Conservation (phyloP, 306 rosid species). For the Gynostemma pentaphyllum region DNA sequence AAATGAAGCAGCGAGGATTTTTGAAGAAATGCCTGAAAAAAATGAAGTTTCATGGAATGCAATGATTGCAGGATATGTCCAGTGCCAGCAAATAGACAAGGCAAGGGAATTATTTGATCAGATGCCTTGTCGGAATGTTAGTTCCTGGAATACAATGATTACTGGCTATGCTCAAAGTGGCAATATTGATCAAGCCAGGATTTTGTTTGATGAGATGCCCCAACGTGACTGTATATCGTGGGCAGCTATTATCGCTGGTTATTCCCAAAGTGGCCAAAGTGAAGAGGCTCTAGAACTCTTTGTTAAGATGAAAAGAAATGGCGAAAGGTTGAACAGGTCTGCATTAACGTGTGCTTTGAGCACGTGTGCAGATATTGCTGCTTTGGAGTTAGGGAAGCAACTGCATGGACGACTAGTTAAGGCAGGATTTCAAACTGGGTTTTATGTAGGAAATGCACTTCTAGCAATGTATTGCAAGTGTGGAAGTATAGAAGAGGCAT, state of each 20-base stretch:
- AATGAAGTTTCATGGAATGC: constrained; percentile 63
- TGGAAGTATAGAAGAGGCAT: constrained; percentile 63
- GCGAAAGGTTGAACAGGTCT: constrained; percentile 49
- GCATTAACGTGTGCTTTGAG: constrained; percentile 62
- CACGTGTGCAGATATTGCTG: constrained; percentile 74
- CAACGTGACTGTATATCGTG: constrained; percentile 68
- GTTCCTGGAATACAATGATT: constrained; percentile 80
- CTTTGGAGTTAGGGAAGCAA: constrained; percentile 76
- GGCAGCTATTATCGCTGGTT: constrained; percentile 73
- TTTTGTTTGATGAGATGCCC: constrained; percentile 62
- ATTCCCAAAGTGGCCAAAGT: constrained; percentile 63
- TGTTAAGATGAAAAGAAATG: constrained; percentile 54
- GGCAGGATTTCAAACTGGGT: constrained; percentile 59
- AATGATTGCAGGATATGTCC: constrained; percentile 70
- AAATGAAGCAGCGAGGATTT: constrained; percentile 45
- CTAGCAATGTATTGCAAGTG: constrained; percentile 78
- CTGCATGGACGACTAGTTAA: constrained; percentile 56
- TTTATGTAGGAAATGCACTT: constrained; percentile 79
- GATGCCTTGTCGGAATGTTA: constrained; percentile 57
- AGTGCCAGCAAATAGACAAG: constrained; percentile 44
- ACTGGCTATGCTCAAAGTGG: constrained; percentile 65
- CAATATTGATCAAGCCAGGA: constrained; percentile 41
- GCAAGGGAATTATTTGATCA: constrained; percentile 56
- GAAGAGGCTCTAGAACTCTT: constrained; percentile 68
- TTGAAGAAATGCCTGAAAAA: constrained; percentile 51